These are phyloP conservation scores for Calonectria hongkongensis DNA, from an alignment of 2,329 filamentous ascomycete species.

Conservation along the genomic window DNA sequence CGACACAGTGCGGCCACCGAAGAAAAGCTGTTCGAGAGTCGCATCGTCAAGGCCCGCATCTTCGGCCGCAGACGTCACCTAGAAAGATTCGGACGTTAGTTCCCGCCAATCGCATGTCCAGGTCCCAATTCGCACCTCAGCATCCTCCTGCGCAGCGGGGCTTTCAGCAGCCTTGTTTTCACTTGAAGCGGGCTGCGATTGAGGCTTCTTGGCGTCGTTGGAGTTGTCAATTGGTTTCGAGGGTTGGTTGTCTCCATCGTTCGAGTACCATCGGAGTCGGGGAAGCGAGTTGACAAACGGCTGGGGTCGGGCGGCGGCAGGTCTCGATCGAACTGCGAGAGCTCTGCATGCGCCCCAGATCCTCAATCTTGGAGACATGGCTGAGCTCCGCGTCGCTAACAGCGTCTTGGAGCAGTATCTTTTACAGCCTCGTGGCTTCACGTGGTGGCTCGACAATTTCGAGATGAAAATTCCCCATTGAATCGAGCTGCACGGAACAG, in stretches of 20 bases:
- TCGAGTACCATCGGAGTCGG: conserved; percentile 56
- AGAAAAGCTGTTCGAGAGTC: conserved; percentile 61
- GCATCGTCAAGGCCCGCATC: conserved; percentile 59
- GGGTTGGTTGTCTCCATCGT: conserved; percentile 56
- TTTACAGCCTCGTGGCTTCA: conserved; percentile 49
- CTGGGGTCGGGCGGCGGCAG: conserved; percentile 51
- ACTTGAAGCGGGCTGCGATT: conserved; percentile 32
- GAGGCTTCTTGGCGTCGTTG: conserved; percentile 37
- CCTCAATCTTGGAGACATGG: conserved; percentile 59
- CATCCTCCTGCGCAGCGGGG: conserved; percentile 34
- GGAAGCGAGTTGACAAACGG: conserved; percentile 49
- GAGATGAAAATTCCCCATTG: conserved; percentile 53
- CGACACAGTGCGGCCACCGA: conserved; percentile 58
- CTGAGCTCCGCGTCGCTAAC: conserved; percentile 55
- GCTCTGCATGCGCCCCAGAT: conserved; percentile 60
- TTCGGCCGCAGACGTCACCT: conserved; percentile 46
- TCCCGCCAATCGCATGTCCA: conserved; percentile 36
- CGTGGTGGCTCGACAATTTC: conserved; percentile 49
- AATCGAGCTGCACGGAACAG: conserved; percentile 44
- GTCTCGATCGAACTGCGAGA: conserved; percentile 57
- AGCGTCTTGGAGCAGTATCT: conserved; percentile 52
- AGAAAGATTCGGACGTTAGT: conserved; percentile 44
- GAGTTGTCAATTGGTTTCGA: conserved; percentile 50
- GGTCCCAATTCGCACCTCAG: conserved; percentile 51
- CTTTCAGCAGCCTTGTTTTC: conserved; percentile 20